These are phyloP conservation scores for Aureobasidium sp. DNA, from an alignment of 2,329 filamentous ascomycete genomes.

Conservation along the genomic window DNA sequence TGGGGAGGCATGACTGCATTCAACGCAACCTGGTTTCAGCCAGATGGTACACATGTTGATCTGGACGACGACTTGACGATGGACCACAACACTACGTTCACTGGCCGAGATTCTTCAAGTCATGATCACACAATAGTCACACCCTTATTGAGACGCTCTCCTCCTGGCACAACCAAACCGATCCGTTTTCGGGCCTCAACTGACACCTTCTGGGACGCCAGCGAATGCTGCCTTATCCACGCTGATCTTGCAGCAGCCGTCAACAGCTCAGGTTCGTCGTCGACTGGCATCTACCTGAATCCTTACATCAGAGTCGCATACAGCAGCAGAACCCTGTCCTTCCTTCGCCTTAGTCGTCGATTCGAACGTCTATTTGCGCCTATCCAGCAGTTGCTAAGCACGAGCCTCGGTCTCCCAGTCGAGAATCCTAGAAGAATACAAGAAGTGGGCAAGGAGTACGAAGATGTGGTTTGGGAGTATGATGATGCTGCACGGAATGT, in stretches of 20 bases:
- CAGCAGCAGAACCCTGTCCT: conserved; percentile 48
- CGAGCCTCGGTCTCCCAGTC: conserved; percentile 49
- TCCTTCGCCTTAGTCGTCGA: conserved; percentile 53
- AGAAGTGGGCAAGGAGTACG: conserved; percentile 48
- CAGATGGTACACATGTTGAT: background rate
- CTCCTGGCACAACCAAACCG: conserved; percentile 24
- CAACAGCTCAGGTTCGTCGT: conserved; percentile 21
- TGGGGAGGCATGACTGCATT: conserved; percentile 72
- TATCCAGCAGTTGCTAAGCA: conserved; percentile 45
- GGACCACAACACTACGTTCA: background rate
- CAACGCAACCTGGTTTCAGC: conserved; percentile 54
- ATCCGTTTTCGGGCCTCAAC: conserved; percentile 38
- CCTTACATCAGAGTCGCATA: conserved; percentile 69
- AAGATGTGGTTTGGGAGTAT: conserved; percentile 47
- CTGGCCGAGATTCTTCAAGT: background rate
- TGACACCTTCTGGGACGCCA: conserved; percentile 41
- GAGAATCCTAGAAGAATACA: conserved; percentile 56
- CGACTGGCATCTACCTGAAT: conserved; percentile 62
- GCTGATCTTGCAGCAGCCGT: conserved; percentile 34
- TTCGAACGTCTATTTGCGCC: conserved; percentile 53
- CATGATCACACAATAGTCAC: background rate
- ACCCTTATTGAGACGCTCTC: background rate
- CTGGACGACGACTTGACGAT: background rate
- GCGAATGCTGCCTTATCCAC: conserved; percentile 44
- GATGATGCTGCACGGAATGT: conserved; percentile 29